Percentiles rank a stretch among this genome's conserved stretches.
These are phyloP conservation scores for Termitomyces sp. DNA, from an alignment of 768 basidiomycete genomes.

Conservation along the genomic window DNA sequence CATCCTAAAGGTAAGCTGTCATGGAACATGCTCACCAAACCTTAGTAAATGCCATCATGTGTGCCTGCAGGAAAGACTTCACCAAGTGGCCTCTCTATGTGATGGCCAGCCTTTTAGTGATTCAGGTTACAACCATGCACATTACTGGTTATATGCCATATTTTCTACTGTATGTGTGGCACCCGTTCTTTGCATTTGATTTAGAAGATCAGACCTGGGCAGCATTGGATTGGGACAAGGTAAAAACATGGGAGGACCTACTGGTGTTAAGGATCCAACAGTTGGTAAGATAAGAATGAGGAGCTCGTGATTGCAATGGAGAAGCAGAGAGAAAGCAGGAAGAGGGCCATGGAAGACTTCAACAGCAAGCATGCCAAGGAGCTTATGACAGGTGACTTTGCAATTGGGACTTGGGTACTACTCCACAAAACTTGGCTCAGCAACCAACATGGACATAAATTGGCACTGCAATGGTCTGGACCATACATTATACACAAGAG, in stretches of 20 bases:
- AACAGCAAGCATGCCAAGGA: constrained; percentile 14
- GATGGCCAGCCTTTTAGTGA: constrained; percentile 23
- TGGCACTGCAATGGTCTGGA: not conserved
- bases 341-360: constrained; percentile 23
- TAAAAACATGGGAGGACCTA: constrained; percentile 22
- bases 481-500: too few species aligned
- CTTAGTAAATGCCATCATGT: constrained; percentile 12
- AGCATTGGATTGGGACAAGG: constrained; percentile 23
- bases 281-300: constrained; percentile 9
- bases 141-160: constrained; percentile 29
- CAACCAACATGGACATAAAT: constrained; percentile 23
- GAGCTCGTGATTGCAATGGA: constrained; percentile 15
- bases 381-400: constrained; percentile 14
- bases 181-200: constrained; percentile 26
- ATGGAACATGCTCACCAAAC: constrained; percentile 29
- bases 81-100: constrained; percentile 28
- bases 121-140: constrained; percentile 21
- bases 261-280: too few species aligned
- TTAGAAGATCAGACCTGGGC: constrained; percentile 27
- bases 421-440: constrained; percentile 29
- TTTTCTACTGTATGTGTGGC: constrained; percentile 25
- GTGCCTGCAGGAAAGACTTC: constrained; percentile 6
- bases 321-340: constrained; percentile 7
- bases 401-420: constrained; percentile 20
- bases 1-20: constrained; percentile 32